Evolutionary conservation across 176 grass and related monocot species (phyloP).

Genomic region (Ensete glaucum): DNA sequence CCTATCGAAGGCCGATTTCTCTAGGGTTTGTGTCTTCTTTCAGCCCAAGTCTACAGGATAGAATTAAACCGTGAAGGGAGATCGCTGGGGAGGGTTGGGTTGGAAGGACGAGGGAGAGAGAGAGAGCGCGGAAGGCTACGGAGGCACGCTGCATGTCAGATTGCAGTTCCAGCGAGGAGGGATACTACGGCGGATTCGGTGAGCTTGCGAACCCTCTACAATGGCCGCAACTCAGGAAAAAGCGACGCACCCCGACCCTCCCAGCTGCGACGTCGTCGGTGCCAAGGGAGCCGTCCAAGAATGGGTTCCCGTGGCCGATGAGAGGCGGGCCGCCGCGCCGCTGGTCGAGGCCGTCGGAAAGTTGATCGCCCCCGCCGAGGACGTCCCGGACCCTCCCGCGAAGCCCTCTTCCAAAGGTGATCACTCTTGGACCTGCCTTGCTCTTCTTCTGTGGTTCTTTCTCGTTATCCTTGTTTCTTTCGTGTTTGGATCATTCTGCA

Average conservation of each 20-base stretch:
- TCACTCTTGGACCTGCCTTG: background rate
- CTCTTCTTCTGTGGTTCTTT: background rate
- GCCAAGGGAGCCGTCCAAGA: slow-evolving; percentile 24
- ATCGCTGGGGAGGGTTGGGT: background rate
- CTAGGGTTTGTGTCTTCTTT: too few relatives aligned
- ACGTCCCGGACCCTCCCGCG: slow-evolving; percentile 34
- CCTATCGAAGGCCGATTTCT: too few relatives aligned
- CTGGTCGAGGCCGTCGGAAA: slow-evolving; percentile 10
- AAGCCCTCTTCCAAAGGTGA: slow-evolving; percentile 84
- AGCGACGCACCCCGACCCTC: slow-evolving; percentile 48
- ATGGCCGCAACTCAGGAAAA: slow-evolving; percentile 99
- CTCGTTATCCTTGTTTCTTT: too few relatives aligned
- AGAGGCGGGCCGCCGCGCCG: slow-evolving; percentile 24
- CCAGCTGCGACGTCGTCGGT: background rate
- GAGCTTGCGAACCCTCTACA: slow-evolving; percentile 87
- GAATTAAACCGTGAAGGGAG: background rate
- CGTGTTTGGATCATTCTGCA: background rate
- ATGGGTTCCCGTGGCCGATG: slow-evolving; percentile 25
- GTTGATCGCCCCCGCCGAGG: slow-evolving; percentile 38
- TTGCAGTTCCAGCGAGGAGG: slow-evolving; percentile 55
- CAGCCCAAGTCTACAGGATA: too few relatives aligned
- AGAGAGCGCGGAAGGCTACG: slow-evolving; percentile 31
- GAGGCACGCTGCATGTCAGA: slow-evolving; percentile 94
- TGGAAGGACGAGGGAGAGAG: slow-evolving; percentile 10
- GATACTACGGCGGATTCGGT: slow-evolving; percentile 76